phyloP scores from a whole-genome alignment of 768 basidiomycete species.

The Calocybe gangraenosa region DNA sequence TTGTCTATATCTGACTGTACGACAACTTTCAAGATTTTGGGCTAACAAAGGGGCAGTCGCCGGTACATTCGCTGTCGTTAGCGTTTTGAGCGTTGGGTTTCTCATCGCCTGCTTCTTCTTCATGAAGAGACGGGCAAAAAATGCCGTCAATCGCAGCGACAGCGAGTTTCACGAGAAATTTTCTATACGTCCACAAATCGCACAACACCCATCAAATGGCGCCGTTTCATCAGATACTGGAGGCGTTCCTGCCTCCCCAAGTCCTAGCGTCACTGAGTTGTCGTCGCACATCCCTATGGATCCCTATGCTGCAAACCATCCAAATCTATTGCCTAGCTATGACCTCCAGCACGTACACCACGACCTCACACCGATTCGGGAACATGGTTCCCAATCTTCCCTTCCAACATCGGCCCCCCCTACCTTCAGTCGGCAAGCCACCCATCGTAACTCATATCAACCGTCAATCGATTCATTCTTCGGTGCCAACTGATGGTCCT shows the following conservation, averaged over 20 bases:
- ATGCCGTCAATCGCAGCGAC: slow-evolving; percentile 18
- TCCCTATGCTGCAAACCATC: slow-evolving; percentile 14
- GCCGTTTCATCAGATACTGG: slow-evolving; percentile 5
- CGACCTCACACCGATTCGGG: slow-evolving; percentile 11
- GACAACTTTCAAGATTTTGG: slow-evolving; percentile 26
- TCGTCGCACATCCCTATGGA: slow-evolving; percentile 22
- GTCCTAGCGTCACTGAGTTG: slow-evolving; percentile 22
- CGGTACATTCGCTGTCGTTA: slow-evolving; percentile 28
- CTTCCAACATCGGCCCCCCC: background rate
- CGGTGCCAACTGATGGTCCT: slow-evolving; percentile 18
- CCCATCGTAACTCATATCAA: slow-evolving; percentile 23
- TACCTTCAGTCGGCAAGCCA: slow-evolving; percentile 1
- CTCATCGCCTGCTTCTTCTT: slow-evolving; percentile 20
- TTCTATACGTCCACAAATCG: slow-evolving; percentile 7
- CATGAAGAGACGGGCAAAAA: slow-evolving; percentile 22
- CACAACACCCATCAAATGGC: too few relatives aligned
- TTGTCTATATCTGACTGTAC: slow-evolving; percentile 9
- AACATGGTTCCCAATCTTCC: slow-evolving; percentile 3
- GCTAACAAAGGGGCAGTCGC: slow-evolving; percentile 33
- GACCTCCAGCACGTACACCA: slow-evolving; percentile 7
- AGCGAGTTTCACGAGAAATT: slow-evolving; percentile 25
- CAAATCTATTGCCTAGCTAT: slow-evolving; percentile 1
- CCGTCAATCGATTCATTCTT: slow-evolving; percentile 40
- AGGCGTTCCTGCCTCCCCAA: slow-evolving; percentile 19
- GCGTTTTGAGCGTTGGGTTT: slow-evolving; percentile 23